Base-by-base conservation (phyloP, 2,329 filamentous ascomycete genomes). In the Botrytis squamosa region DNA sequence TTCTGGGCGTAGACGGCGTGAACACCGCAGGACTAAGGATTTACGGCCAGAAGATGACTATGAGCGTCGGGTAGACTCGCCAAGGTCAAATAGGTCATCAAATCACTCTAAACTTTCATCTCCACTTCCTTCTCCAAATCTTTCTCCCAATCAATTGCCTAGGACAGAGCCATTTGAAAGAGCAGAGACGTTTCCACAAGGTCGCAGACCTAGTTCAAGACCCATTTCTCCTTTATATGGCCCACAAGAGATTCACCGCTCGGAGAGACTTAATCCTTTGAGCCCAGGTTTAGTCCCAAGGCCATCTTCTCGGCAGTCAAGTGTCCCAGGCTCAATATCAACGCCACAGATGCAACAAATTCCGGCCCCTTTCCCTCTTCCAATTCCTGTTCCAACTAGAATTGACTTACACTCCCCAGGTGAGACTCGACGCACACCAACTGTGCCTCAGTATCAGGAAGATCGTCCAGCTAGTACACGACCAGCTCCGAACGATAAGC, bases 101-200 rank as follows among this genome's bases (percentile, higher is more conserved):
- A 46, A 75, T 62, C 76, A 78, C 4, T 78, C 77, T 14, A 77
- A 71, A 67, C 20, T 74, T 9, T 71, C 73, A 5, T 79, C 79
- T 44, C 80, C 79, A n/a, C 59, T 79, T 38, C 74, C 76, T 62
- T 81, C 80, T n/a, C 80, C 80, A 44, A 78, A 77, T 33, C 64
- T 77, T 29, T 79, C 79, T 22, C 78, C 79, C 44, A 79, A 74
- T 67, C 78, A 77, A 66, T 70, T 76, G 16, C 75, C 77, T 25
- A 73, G 72, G 70, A 75, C 63, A 14, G 79, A 79, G 64, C 65
- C 77, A 25, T 75, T 78, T 55, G 79, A 79, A 42, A 75, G 78
- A 57, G 76, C 75, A 62, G 77, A 79, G 20, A 80, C 78, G 29
- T 79, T 78, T 60, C 79, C 78, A 36, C 72, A 65, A 40, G 72